Conservation (phyloP, 345 rosid genomes). For the Erysimum cheiranthoides region DNA sequence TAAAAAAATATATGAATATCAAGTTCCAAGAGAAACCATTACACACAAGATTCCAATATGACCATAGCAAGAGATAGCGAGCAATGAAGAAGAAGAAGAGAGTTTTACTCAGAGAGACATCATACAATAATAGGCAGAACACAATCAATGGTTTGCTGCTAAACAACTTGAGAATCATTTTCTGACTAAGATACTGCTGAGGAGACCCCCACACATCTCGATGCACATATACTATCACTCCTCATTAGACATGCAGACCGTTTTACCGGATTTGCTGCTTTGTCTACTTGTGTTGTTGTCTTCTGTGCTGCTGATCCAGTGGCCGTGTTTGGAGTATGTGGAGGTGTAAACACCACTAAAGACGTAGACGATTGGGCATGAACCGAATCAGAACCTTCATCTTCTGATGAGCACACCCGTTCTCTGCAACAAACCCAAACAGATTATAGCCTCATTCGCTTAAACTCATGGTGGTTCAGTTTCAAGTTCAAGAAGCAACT, state of each 20-base stretch:
- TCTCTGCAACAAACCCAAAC: slow-evolving; percentile 55
- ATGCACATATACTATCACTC: slow-evolving; percentile 79
- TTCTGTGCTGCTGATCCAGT: slow-evolving; percentile 44
- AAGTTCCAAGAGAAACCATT: slow-evolving; percentile 53
- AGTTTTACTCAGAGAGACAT: slow-evolving; percentile 27
- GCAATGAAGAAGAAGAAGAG: slow-evolving; percentile 18
- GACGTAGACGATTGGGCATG: slow-evolving; percentile 53
- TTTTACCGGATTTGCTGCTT: slow-evolving; percentile 50
- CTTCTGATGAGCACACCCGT: slow-evolving; percentile 61
- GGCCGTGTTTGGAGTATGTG: slow-evolving; percentile 45
- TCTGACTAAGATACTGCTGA: slow-evolving; percentile 43
- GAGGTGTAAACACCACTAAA: slow-evolving; percentile 55
- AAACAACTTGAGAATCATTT: slow-evolving; percentile 44
- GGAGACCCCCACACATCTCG: slow-evolving; percentile 59
- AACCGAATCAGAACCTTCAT: slow-evolving; percentile 55
- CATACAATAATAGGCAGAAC: slow-evolving; percentile 43
- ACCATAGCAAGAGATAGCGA: background rate
- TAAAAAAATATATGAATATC: slow-evolving; percentile 29
- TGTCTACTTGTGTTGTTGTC: slow-evolving; percentile 41
- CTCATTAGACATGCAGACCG: slow-evolving; percentile 59
- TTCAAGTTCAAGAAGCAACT: slow-evolving; percentile 25
- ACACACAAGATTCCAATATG: slow-evolving; percentile 34
- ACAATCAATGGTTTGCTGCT: slow-evolving; percentile 52
- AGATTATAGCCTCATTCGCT: background rate
- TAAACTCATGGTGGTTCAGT: background rate